Base-by-base conservation (phyloP, 208 protist genomes). In the Trypanosoma vivax region DNA sequence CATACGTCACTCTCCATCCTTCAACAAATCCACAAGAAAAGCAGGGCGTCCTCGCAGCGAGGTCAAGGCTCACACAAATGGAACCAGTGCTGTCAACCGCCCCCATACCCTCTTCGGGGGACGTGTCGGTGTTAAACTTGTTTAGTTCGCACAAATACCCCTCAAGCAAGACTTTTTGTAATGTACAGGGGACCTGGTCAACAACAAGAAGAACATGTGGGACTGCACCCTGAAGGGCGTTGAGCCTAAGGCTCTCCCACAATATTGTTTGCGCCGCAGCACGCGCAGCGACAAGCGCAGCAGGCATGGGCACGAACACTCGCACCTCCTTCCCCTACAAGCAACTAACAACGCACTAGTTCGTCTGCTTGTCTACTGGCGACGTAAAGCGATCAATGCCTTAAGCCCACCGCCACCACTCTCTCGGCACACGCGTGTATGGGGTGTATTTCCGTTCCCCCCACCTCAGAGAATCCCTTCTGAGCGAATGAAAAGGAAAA, bases 181-280 rank as follows among this genome's bases (percentile, higher is more conserved):
- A 62, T 14, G 73, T 70, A 40, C 75, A 83, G 3, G 85, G 81
- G 2, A 57, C 43, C 18, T 48, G 51, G 59, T 92, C 85, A 3
- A 92, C 81, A 6, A 90, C 77, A 9, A 92, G 33, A 50, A 90
- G 56, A 5, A 92, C 76, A 51, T 92, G 85, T 30, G 85, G 85
- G 30, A 83, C 51, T 10, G 81, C 85, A 27, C 85, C 81, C 1
- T 51, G 43, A 48, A 92, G 83, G 11, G 67, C 69, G n/a, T 78
- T 37, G 14, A 92, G 42, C 23, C 75, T 74, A 18, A 90, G 60
- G 60, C 76, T 88, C 28, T 87, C 52, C 47, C 78, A 87, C n/a
- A 92, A 71, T 50, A 92, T 60, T 13, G 78, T 90, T 23, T 50
- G 56, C 2, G 81, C 85, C 41, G 79, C 87, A 11, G 59, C 67